Conservation (phyloP, 495 filamentous ascomycete species). For the Elasticomyces elasticus region DNA sequence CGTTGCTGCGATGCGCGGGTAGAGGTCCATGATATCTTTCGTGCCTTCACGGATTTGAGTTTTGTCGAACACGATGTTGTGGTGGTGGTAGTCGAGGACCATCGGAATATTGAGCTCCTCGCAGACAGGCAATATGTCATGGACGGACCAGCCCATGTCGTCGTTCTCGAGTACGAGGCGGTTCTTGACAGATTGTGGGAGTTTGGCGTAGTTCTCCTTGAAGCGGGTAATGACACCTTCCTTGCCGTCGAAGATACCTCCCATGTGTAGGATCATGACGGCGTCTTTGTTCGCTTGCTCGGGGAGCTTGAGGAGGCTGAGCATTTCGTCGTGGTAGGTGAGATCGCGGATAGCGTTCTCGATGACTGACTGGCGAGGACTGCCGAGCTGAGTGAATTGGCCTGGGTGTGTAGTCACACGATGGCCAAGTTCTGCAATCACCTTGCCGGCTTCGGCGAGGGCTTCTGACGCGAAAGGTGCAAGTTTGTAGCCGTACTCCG, state of each 20-base stretch:
- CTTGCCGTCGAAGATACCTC: conserved; percentile 85
- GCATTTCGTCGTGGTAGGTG: conserved; percentile 80
- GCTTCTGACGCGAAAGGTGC: conserved; percentile 75
- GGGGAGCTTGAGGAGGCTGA: conserved; percentile 66
- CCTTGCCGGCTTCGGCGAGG: conserved; percentile 63
- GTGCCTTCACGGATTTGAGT: conserved; percentile 72
- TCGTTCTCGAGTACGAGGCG: conserved; percentile 90
- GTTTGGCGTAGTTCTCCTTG: conserved; percentile 58
- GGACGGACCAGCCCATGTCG: conserved; percentile 81
- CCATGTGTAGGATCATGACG: conserved; percentile 92
- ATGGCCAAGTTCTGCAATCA: conserved; percentile 73
- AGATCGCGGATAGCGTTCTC: conserved; percentile 69
- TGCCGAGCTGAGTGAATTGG: conserved; percentile 80
- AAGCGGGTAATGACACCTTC: conserved; percentile 72
- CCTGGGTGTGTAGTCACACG: conserved; percentile 85
- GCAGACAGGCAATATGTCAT: conserved; percentile 83
- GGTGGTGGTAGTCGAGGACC: conserved; percentile 89
- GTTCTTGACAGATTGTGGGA: conserved; percentile 61
- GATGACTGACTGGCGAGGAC: conserved; percentile 64
- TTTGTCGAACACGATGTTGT: conserved; percentile 82
- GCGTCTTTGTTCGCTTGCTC: conserved; percentile 77
- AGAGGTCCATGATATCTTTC: conserved; percentile 62
- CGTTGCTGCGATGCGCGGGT: conserved; percentile 65
- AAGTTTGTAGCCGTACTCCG: conserved; percentile 77
- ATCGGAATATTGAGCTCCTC: conserved; percentile 88